These are phyloP conservation scores for Fusarium mundagurra DNA, from an alignment of 2,329 filamentous ascomycete species.

Conservation along the genomic window DNA sequence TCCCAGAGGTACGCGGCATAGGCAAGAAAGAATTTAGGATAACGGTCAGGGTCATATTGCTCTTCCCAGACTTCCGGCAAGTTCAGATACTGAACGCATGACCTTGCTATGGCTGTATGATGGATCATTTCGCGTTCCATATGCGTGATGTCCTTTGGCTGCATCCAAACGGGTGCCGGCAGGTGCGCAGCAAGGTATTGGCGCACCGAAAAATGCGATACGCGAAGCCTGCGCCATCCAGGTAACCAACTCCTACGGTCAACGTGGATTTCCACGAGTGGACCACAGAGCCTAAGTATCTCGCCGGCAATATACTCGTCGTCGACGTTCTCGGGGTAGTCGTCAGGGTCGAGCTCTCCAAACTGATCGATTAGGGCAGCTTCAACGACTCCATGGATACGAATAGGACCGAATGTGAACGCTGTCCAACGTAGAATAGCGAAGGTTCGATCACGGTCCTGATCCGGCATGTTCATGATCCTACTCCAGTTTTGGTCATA, in stretches of 20 bases:
- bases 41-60: accelerated
- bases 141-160: accelerated
- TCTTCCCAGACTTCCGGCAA: neutral
- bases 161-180: neutral
- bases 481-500: conserved; percentile 47
- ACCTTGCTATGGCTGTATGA: neutral
- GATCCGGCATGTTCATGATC: conserved; percentile 19
- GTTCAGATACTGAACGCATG: neutral
- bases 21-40: accelerated
- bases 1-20: accelerated
- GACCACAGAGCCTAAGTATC: conserved; percentile 43
- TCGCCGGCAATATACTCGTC: conserved; percentile 45
- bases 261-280: conserved; percentile 43
- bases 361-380: conserved; percentile 32
- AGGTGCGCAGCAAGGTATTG: conserved; percentile 7
- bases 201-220: conserved; percentile 36
- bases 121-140: accelerated
- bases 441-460: conserved; percentile 37
- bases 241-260: accelerated
- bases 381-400: conserved; percentile 36
- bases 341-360: conserved; percentile 32
- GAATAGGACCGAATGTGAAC: conserved; percentile 37
- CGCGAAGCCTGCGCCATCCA: neutral
- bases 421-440: conserved; percentile 45
- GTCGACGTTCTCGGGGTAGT: conserved; percentile 41